These are phyloP conservation scores for Aspergillus latus DNA, from an alignment of 2,329 filamentous ascomycete species.

Conservation along the genomic window DNA sequence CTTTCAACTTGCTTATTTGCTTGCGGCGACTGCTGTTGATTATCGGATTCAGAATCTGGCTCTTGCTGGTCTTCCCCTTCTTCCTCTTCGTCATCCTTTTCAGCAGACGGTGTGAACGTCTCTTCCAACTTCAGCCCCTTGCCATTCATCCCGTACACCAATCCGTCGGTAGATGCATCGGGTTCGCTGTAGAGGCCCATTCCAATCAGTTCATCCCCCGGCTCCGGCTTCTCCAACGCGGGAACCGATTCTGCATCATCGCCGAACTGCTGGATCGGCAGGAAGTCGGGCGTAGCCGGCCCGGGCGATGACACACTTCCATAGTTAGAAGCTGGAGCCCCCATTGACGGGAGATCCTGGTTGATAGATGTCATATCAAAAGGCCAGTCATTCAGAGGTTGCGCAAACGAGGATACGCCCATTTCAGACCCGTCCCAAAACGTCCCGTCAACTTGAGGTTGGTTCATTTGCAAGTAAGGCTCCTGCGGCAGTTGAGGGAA, in stretches of 20 bases:
- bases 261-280: constrained; percentile 38
- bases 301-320: constrained; percentile 38
- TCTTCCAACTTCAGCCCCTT: constrained; percentile 80
- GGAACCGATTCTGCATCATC: constrained; percentile 34
- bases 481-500: constrained; percentile 23
- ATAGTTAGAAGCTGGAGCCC: constrained; percentile 32
- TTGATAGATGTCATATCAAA: constrained; percentile 36
- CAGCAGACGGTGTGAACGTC: constrained; percentile 66
- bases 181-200: constrained; percentile 79
- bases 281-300: constrained; percentile 40
- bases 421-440: constrained; percentile 26
- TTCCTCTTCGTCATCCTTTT: constrained; percentile 59
- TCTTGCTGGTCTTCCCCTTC: constrained; percentile 55
- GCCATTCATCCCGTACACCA: constrained; percentile 58
- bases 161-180: constrained; percentile 59
- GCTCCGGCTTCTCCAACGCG: constrained; percentile 55
- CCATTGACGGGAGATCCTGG: constrained; percentile 33
- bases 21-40: constrained; percentile 8
- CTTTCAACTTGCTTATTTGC: constrained; percentile 25
- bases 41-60: constrained; percentile 11
- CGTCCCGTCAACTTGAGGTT: constrained; percentile 28
- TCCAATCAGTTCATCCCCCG: constrained; percentile 73
- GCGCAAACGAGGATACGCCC: constrained; percentile 23
- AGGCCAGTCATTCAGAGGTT: constrained; percentile 32
- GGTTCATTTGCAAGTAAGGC: constrained; percentile 25